Evolutionary conservation across 2,329 filamentous ascomycete species (phyloP), one percentile per base, ranked within the genome.

Genomic region (Diatrype stigma): DNA sequence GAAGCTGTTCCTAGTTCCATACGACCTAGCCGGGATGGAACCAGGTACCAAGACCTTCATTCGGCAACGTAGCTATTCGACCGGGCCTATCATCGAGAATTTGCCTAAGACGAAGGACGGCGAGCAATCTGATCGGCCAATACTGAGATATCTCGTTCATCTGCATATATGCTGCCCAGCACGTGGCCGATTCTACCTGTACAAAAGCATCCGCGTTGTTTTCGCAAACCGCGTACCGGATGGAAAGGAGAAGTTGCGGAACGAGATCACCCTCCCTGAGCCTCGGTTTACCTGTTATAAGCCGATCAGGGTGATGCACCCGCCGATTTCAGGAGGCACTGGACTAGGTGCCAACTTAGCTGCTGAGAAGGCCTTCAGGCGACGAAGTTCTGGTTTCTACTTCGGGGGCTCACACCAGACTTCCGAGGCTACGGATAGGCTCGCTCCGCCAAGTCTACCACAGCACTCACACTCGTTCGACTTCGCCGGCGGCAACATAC

Each of bases 141-240:
- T 87, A 19, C 74, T 99, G 35, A 84, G 94, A 47, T 97, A 99
- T 68, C 78, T 99, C 17, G 84, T 96, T 49, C 94, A 99, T 65
- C 65, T 99, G 47, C 90, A 97, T 65, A 94, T 99, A 51, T 97
- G 93, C 70, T 93, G 87, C 62, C 87, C 90, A 1, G 83, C 86
- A 0, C 88, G 86, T 56, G 90, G 89, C 6, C 84, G 92, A 12
- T 96, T 86, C 67, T 97, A 91, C 62, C 76, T 99, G 6, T 94
- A 97, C 73, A 95, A 94, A 62, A 90, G 84, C 60, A 88, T 97
- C 52, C 85, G 94, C 14, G 90, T 97, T 34, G 93, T 99, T 3
- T 99, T 99, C 67, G 94, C 94, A 49, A 97, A 97, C 65, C 84
- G 94, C 23, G 93, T 96, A 0, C 93, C 94, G 0, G 94, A 97